Evolutionary conservation across 352 stramenopile species (phyloP), one percentile per base, ranked within the genome.

Genomic region (Pythium rhizo-oryzae): DNA sequence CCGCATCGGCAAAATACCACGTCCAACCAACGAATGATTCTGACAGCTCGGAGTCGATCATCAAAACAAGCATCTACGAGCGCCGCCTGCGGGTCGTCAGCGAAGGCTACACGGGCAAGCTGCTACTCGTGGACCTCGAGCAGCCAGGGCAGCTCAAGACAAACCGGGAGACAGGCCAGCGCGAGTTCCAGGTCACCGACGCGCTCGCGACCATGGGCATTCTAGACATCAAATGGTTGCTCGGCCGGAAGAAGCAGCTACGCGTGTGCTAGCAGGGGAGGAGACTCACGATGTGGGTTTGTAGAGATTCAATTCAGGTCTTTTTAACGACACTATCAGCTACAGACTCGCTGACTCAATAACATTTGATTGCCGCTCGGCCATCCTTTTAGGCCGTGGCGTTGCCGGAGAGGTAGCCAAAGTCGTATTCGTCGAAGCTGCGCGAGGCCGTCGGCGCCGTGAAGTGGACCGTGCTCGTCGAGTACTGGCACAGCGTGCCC

Each of bases 101-200:
- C 28, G 72, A 85, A 13, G 71, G 71, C 6, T 74, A 64, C 12
- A 77, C 80, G 12, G 78, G 78, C 0, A 68, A 61, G 5, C 50
- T 85, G 9, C 70, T 88, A 37, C 53, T 86, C 18, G 56, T 88
- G 15, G 80, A 86, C 43, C 28, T 67, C 25, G 46, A 69, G 13
- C 50, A 73, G 15, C 37, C 59, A 70, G 16, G 80, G 2, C 72
- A 70, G 16, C 70, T 21, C 74, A 70, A 44, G 77, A 77, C 35
- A 35, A 67, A 33, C 54, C 28, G 28, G 3, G 28, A 67, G n/a
- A 73, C 71, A 5, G 54, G 64, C 46, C 59, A 82, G 51, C 59
- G 73, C 55, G 69, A 87, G 59, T 86, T 76, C 58, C 43, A 69
- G 0, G 75, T 80, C 9, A 50, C 59, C n/a, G 80, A 89, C 39